Evolutionary conservation across 1,139 yeast genomes (phyloP).

Genomic region (Kluyveromyces marxianus): DNA sequence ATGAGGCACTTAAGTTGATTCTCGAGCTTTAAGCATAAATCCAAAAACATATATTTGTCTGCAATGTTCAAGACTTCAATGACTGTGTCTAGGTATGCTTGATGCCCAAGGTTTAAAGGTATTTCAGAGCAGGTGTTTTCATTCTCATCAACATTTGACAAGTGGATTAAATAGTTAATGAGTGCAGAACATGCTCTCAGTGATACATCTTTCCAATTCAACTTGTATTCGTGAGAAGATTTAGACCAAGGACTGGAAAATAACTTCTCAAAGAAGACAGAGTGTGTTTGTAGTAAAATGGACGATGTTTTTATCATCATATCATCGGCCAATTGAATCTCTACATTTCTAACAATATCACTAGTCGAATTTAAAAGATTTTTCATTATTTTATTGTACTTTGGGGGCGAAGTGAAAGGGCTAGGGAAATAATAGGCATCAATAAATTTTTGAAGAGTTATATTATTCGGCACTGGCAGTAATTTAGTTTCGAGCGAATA

Average conservation of each 20-base stretch:
- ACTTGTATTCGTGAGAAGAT: neutral
- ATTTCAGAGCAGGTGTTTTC: constrained; percentile 13
- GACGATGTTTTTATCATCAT: constrained; percentile 34
- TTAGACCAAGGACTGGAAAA: constrained; percentile 10
- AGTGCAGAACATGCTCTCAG: constrained; percentile 43
- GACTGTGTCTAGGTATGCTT: constrained; percentile 44
- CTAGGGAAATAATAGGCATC: constrained; percentile 1
- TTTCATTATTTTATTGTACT: neutral
- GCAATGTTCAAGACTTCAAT: constrained; percentile 56
- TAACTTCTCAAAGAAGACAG: constrained; percentile 8
- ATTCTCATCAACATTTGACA: neutral
- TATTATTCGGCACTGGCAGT: neutral
- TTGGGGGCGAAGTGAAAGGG: neutral
- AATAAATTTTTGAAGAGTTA: neutral
- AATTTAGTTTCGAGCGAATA: constrained; percentile 37
- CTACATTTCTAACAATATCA: constrained; percentile 12
- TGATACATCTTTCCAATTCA: constrained; percentile 43
- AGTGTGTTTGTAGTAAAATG: constrained; percentile 17
- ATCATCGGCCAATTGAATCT: constrained; percentile 17
- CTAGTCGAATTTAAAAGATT: neutral
- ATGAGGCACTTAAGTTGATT: constrained; percentile 53
- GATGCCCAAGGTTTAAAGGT: constrained; percentile 26
- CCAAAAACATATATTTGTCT: constrained; percentile 57
- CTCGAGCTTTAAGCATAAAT: constrained; percentile 56
- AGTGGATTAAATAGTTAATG: constrained; percentile 43